Evolutionary conservation across 2,329 filamentous ascomycete genomes (phyloP), one percentile per base, ranked within the genome.

Genomic region (Daldinia sp.): DNA sequence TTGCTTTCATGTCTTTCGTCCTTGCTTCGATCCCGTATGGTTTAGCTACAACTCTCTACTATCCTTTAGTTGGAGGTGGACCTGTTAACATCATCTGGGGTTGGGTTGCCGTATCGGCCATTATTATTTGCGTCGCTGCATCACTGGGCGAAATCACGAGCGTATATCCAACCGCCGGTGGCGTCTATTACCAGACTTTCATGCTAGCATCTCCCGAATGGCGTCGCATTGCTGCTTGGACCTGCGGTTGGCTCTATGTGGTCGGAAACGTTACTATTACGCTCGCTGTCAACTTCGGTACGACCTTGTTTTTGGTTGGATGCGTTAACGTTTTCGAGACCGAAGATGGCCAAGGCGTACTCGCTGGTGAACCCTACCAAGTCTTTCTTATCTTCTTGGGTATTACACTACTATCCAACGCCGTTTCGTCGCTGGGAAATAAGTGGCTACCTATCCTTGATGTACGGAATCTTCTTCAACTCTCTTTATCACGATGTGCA

Each of bases 241-340:
- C 92, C 68, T 91, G 89, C 72, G 91, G 91, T 67, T 94, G 91
- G 91, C 83, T 90, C 23, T 94, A 92, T 77, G 87, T 93, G 18
- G 89, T 93, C 58, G 92, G 92, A 65, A 94, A 94, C 81, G 90
- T 93, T 78, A 93, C 90, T 72, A 94, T 94, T 73, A 93, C 92
- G 0, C 83, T 93, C n/a, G 87, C 91, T n/a, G 91, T 93, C 77
- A 92, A 93, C 82, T 94, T 93, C 74, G 92, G 91, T 6, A 93
- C 92, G 3, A 91, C 89, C 0, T 87, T 93, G 71, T 86, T 88
- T 78, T 79, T 87, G 65, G 82, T 87, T 63, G 84, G 81, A 13
- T 87, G 85, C 74, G 76, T 89, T 78, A 87, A 88, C 65, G 84
- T 89, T 39, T 89, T 88, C 65, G 81, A 86, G 62, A 78, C 79